A percentile compares a stretch with the other conserved stretches of the same genome.
Evolutionary conservation across 257 asterid species (phyloP).

Genomic region (Solanum ossicruentum): DNA sequence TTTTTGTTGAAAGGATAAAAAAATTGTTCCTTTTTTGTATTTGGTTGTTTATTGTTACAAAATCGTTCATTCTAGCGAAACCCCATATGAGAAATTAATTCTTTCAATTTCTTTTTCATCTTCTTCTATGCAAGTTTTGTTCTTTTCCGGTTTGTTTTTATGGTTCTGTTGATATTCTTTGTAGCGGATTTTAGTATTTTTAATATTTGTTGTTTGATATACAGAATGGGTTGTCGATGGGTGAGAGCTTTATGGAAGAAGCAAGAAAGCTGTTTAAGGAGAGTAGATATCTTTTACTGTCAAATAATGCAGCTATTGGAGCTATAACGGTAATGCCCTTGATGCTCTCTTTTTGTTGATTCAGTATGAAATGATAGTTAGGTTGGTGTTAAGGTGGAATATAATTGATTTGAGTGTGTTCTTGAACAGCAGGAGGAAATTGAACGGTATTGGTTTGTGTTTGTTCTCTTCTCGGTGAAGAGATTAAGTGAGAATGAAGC

Average conservation of each 20-base stretch:
- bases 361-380: neutral
- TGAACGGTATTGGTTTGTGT: constrained; percentile 84
- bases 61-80: neutral
- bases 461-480: constrained; percentile 54
- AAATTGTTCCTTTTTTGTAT: neutral
- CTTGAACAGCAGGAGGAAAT: constrained; percentile 65
- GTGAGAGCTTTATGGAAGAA: constrained; percentile 28
- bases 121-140: neutral
- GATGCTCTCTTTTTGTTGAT: neutral
- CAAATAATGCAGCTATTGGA: constrained; percentile 52
- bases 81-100: neutral
- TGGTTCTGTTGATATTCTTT: neutral
- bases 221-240: constrained; percentile 54
- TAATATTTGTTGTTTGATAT: neutral
- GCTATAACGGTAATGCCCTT: constrained; percentile 43
- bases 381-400: neutral
- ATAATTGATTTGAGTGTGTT: neutral
- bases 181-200: neutral
- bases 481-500: constrained; percentile 31
- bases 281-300: constrained; percentile 44
- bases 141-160: neutral
- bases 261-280: constrained; percentile 54
- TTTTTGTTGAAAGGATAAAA: neutral
- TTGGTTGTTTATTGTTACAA: neutral
- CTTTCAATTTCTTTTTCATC: neutral